A percentile compares a stretch with the other conserved stretches of the same genome.
Evolutionary conservation across 2,329 filamentous ascomycete species (phyloP).

Genomic region (Hymenoscyphus fraxineus): DNA sequence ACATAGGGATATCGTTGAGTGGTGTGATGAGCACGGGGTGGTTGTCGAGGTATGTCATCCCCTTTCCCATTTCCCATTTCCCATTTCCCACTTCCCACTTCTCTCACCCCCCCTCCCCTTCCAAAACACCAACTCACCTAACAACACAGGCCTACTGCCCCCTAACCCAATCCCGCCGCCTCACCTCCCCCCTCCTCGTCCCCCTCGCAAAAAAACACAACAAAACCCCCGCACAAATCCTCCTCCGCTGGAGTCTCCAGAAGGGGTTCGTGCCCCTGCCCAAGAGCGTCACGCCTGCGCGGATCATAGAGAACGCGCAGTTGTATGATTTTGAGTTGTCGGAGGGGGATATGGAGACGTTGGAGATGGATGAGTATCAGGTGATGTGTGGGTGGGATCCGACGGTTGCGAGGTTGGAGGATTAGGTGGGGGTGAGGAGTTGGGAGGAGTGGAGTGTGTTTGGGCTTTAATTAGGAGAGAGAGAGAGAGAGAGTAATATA

Average conservation of each 20-base stretch:
- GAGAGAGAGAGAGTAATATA: no score
- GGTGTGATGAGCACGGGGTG: slow-evolving; percentile 63
- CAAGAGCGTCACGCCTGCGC: slow-evolving; percentile 65
- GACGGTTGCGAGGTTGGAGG: slow-evolving; percentile 44
- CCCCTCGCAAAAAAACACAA: slow-evolving; percentile 66
- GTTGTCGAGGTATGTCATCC: slow-evolving; percentile 51
- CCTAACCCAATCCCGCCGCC: slow-evolving; percentile 63
- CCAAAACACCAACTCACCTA: no score
- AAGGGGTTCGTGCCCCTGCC: slow-evolving; percentile 71
- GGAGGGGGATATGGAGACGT: slow-evolving; percentile 47
- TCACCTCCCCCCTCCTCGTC: slow-evolving; percentile 62
- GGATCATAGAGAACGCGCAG: slow-evolving; percentile 61
- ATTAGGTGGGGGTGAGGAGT: slow-evolving; percentile 20
- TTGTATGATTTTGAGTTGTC: slow-evolving; percentile 55
- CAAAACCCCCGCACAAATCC: slow-evolving; percentile 71
- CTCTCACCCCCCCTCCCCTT: no score
- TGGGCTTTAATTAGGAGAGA: no score
- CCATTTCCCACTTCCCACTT: background rate
- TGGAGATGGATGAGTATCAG: slow-evolving; percentile 51
- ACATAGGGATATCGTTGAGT: slow-evolving; percentile 73
- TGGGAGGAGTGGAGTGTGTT: background rate
- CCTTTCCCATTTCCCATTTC: background rate
- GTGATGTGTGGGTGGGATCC: slow-evolving; percentile 54
- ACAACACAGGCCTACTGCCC: slow-evolving; percentile 45
- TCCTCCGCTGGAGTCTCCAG: slow-evolving; percentile 79